Conservation (phyloP, 1,284 basidiomycete genomes). For the Ceratobasidium theobromae region DNA sequence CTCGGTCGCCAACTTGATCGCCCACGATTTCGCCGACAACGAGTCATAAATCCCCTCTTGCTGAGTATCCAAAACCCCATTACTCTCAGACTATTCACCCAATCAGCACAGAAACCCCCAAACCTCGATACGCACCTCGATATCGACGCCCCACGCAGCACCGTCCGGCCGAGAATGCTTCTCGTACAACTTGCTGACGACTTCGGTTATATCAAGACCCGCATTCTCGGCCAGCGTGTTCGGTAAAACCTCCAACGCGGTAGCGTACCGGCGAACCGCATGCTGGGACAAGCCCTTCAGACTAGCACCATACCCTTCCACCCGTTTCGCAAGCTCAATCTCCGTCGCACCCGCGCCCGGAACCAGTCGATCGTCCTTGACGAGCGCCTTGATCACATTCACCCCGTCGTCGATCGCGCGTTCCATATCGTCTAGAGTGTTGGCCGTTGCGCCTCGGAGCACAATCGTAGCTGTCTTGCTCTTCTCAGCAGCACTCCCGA, state of each 20-base stretch:
- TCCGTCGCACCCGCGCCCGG: slow-evolving; percentile 95
- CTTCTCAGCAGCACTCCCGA: slow-evolving; percentile 61
- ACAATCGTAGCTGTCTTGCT: slow-evolving; percentile 90
- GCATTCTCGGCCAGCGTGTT: slow-evolving; percentile 96
- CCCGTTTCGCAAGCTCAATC: slow-evolving; percentile 82
- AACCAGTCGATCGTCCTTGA: slow-evolving; percentile 89
- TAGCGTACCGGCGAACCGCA: slow-evolving; percentile 88
- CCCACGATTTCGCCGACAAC: slow-evolving; percentile 87
- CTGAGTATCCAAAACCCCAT: slow-evolving; percentile 67
- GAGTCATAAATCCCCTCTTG: slow-evolving; percentile 76
- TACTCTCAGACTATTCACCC: slow-evolving; percentile 61
- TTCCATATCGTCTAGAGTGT: slow-evolving; percentile 93
- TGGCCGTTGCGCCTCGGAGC: slow-evolving; percentile 95
- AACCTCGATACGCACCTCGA: slow-evolving; percentile 62
- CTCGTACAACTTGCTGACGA: slow-evolving; percentile 84
- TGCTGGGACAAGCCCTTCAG: slow-evolving; percentile 93
- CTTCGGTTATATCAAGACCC: slow-evolving; percentile 91
- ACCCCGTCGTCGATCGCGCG: slow-evolving; percentile 97
- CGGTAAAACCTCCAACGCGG: slow-evolving; percentile 90
- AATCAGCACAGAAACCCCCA: neutral
- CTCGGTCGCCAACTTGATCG: slow-evolving; percentile 85
- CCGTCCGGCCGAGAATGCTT: slow-evolving; percentile 78
- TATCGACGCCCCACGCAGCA: slow-evolving; percentile 84
- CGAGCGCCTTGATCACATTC: slow-evolving; percentile 91
- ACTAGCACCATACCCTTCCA: slow-evolving; percentile 85